Percentiles rank a stretch among this genome's conserved stretches.
phyloP scores from a whole-genome alignment of 495 filamentous ascomycete species.

The Tuber magnatum region DNA sequence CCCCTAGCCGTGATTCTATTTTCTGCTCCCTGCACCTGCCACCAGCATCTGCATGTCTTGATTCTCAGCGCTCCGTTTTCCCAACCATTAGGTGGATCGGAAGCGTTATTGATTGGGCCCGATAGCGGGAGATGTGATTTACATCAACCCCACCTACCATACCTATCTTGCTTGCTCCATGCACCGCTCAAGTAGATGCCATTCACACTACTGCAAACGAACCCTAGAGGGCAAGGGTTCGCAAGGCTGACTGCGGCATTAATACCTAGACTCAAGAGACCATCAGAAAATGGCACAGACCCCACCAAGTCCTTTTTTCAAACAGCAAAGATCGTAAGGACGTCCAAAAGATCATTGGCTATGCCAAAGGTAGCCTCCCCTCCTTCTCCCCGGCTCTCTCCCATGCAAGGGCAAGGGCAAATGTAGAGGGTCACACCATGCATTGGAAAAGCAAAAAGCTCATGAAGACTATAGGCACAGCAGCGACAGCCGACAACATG shows the following conservation, averaged over 20 bases:
- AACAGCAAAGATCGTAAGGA: slow-evolving; percentile 49
- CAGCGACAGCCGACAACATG: slow-evolving; percentile 47
- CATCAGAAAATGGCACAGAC: slow-evolving; percentile 54
- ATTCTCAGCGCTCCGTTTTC: not conserved
- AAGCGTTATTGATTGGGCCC: not conserved
- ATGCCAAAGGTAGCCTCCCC: slow-evolving; percentile 48
- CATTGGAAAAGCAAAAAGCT: not conserved
- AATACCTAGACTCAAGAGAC: slow-evolving; percentile 45
- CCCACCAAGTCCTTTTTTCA: slow-evolving; percentile 59
- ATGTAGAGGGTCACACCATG: not conserved
- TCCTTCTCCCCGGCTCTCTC: not conserved
- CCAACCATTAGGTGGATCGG: not conserved
- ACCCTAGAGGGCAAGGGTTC: not conserved
- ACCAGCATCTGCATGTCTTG: not conserved
- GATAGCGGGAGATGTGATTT: not conserved
- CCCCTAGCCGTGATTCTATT: not conserved
- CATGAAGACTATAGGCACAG: slow-evolving; percentile 21
- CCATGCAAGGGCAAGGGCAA: not conserved
- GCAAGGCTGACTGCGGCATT: slow-evolving; percentile 15
- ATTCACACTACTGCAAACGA: not conserved
- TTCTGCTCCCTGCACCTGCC: not conserved
- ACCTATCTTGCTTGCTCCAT: not conserved
- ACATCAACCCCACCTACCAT: not conserved
- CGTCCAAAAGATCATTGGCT: slow-evolving; percentile 52
- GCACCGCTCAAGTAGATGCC: not conserved